Conservation (phyloP, 306 rosid genomes). For the Quercus robur region DNA sequence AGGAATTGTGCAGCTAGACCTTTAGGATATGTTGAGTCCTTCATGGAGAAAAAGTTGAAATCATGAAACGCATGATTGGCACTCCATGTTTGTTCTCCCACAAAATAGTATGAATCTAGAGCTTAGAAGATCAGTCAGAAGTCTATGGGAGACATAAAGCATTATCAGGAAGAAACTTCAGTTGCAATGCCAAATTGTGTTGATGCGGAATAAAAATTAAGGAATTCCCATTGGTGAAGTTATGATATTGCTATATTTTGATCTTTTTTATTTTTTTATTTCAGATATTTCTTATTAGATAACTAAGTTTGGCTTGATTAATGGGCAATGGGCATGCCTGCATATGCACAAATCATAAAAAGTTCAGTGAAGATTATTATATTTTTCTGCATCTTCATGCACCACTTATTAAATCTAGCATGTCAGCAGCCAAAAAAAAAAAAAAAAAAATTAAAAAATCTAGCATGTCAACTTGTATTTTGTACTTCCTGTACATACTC, state of each 20-base stretch:
- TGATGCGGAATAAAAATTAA: neutral
- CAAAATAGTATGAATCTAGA: too few species aligned
- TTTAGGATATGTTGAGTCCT: too few species aligned
- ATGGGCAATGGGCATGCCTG: neutral
- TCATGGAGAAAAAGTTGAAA: too few species aligned
- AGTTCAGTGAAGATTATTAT: neutral
- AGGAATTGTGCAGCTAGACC: too few species aligned
- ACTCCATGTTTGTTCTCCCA: too few species aligned
- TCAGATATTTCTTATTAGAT: neutral
- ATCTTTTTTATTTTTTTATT: neutral
- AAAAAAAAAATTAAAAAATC: neutral
- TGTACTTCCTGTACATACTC: constrained; percentile 13
- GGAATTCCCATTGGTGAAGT: neutral
- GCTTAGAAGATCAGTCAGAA: too few species aligned
- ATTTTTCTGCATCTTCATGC: too few species aligned
- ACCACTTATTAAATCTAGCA: neutral
- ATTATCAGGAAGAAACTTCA: neutral
- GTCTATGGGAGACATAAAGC: too few species aligned
- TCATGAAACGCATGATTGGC: too few species aligned
- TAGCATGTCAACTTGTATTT: neutral
- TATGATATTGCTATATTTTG: neutral
- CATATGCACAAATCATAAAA: neutral
- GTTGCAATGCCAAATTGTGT: neutral
- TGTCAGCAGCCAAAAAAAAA: neutral
- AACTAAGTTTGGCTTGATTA: neutral